phyloP scores from a whole-genome alignment of 2,329 filamentous ascomycete species.

The Penicillium sp. region DNA sequence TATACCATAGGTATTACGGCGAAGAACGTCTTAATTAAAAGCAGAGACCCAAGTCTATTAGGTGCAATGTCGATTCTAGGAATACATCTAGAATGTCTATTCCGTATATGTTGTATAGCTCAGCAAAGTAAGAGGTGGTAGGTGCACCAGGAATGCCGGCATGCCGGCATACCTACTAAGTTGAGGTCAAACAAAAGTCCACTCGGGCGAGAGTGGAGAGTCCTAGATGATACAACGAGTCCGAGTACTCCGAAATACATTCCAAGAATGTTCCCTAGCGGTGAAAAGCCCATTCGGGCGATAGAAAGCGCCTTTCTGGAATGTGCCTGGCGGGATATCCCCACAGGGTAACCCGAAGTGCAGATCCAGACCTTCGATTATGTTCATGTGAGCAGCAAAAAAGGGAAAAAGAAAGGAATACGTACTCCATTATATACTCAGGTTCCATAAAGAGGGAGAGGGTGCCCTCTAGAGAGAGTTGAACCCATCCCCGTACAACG shows the following conservation, averaged over 20 bases:
- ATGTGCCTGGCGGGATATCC: slow-evolving; percentile 29
- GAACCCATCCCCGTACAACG: background rate
- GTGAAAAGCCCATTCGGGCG: slow-evolving; percentile 16
- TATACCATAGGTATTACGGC: background rate
- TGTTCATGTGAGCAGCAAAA: slow-evolving; percentile 36
- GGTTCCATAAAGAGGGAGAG: slow-evolving; percentile 10
- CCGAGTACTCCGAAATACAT: background rate
- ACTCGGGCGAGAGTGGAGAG: slow-evolving; percentile 11
- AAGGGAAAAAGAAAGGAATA: slow-evolving; percentile 1
- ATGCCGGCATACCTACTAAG: slow-evolving; percentile 3
- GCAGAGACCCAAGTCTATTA: background rate
- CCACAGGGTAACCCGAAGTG: slow-evolving; percentile 33
- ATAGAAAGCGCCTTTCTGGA: slow-evolving; percentile 8
- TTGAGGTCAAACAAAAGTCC: background rate
- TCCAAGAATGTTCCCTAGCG: slow-evolving; percentile 8
- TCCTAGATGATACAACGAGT: background rate
- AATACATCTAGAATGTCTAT: background rate
- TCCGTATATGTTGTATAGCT: background rate
- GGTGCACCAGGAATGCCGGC: slow-evolving; percentile 8
- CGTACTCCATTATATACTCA: background rate
- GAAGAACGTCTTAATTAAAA: background rate
- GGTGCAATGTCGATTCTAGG: no score
- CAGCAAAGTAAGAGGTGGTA: slow-evolving; percentile 9
- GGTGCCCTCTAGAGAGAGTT: background rate
- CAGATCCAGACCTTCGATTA: slow-evolving; percentile 20